Evolutionary conservation across 768 basidiomycete genomes (phyloP).

Genomic region (Fomitopsis pulvina): DNA sequence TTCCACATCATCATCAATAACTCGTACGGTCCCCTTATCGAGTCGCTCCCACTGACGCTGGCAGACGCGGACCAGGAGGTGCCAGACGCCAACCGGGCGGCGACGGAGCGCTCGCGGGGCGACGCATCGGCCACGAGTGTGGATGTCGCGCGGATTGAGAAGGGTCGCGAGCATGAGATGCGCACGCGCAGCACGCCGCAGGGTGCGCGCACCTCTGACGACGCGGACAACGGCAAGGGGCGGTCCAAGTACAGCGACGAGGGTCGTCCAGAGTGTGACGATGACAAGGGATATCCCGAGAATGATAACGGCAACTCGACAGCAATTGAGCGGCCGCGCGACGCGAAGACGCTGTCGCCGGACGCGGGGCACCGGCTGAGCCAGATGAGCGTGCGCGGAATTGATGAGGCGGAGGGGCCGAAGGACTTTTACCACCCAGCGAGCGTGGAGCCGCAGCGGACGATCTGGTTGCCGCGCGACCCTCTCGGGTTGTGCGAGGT

Average conservation of each 20-base stretch:
- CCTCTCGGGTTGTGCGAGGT: constrained; percentile 54
- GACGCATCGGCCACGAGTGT: constrained; percentile 6
- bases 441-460: constrained; percentile 59
- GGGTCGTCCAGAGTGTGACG: too few relatives aligned
- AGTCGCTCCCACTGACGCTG: constrained; percentile 71
- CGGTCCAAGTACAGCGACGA: not conserved
- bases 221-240: not conserved
- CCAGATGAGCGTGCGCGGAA: constrained; percentile 10
- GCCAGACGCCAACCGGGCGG: constrained; percentile 12
- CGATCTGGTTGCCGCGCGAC: constrained; percentile 85
- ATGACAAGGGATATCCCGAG: not conserved
- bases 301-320: too few relatives aligned
- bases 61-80: constrained; percentile 56
- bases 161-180: not conserved
- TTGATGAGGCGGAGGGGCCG: constrained; percentile 21
- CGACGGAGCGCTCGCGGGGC: constrained; percentile 14
- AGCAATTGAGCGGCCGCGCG: not conserved
- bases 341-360: not conserved
- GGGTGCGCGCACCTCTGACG: not conserved
- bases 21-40: constrained; percentile 75
- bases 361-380: not conserved
- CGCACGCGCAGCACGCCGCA: not conserved
- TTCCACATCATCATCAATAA: constrained; percentile 69
- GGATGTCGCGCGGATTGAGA: constrained; percentile 3
- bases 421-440: constrained; percentile 90